Conservation (phyloP, 2,329 filamentous ascomycete species). For the Verticillium longisporum region DNA sequence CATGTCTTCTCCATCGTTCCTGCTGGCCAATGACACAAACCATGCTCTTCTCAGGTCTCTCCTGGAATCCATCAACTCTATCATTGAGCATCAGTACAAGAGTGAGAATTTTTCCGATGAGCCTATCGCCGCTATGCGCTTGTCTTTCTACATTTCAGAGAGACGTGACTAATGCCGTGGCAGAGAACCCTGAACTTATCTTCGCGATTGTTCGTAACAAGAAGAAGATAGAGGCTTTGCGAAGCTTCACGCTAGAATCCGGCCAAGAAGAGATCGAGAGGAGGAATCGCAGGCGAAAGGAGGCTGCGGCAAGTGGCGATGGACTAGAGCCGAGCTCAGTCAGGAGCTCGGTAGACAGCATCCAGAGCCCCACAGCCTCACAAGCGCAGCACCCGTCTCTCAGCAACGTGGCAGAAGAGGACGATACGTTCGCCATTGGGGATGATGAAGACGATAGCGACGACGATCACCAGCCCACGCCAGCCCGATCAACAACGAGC, state of each 20-base stretch:
- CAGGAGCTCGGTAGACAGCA: constrained; percentile 61
- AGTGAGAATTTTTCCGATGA: constrained; percentile 42
- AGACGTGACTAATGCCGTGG: not conserved
- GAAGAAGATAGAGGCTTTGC: constrained; percentile 76
- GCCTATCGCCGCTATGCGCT: not conserved
- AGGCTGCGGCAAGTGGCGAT: constrained; percentile 45
- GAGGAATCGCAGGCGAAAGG: constrained; percentile 63
- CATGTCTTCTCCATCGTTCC: constrained; percentile 89
- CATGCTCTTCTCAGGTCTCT: constrained; percentile 74
- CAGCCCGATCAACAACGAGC: constrained; percentile 57
- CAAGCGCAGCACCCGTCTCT: constrained; percentile 53
- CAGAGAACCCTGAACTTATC: constrained; percentile 76
- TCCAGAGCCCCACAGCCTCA: constrained; percentile 53
- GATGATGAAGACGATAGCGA: constrained; percentile 64
- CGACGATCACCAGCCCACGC: constrained; percentile 45
- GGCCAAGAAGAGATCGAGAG: constrained; percentile 88
- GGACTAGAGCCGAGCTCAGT: constrained; percentile 40
- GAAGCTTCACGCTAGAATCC: constrained; percentile 84
- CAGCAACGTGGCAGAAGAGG: constrained; percentile 62
- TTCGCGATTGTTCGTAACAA: constrained; percentile 72
- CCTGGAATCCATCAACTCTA: constrained; percentile 81
- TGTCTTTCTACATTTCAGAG: too few relatives aligned
- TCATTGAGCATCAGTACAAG: constrained; percentile 81
- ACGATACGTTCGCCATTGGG: constrained; percentile 80
- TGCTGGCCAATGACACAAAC: constrained; percentile 88